These are phyloP conservation scores for Pezizomycotina sp. DNA, from an alignment of 2,329 filamentous ascomycete species.

Conservation along the genomic window DNA sequence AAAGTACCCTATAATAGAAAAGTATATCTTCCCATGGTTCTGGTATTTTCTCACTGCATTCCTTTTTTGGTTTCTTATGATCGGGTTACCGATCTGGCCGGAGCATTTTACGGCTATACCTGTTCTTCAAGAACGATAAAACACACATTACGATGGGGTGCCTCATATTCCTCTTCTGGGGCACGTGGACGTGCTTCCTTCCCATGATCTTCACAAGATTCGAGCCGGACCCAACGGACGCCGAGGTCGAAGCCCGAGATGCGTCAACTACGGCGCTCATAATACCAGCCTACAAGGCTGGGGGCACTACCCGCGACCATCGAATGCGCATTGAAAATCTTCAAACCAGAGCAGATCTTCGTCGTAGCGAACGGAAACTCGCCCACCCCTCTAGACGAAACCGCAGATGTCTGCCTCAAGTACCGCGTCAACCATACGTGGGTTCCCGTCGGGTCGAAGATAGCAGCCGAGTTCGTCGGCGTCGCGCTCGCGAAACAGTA, in stretches of 20 bases:
- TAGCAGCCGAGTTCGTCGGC: constrained; percentile 36
- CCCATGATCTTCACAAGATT: too few relatives aligned
- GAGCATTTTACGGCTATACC: too few relatives aligned
- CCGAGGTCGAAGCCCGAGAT: constrained; percentile 10
- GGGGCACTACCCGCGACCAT: constrained; percentile 32
- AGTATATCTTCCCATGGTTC: too few relatives aligned
- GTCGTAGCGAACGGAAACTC: constrained; percentile 37
- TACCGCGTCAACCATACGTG: constrained; percentile 36
- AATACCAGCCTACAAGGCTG: constrained; percentile 37
- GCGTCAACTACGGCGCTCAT: constrained; percentile 31
- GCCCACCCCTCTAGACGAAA: constrained; percentile 34
- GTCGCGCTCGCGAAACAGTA: constrained; percentile 34
- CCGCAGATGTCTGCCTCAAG: constrained; percentile 32
- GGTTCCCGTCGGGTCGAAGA: constrained; percentile 36
- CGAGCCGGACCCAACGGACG: too few relatives aligned
- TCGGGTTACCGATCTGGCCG: too few relatives aligned
- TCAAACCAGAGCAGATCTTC: constrained; percentile 34
- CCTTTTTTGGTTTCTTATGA: too few relatives aligned
- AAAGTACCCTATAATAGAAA: too few relatives aligned
- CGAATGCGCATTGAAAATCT: constrained; percentile 33
- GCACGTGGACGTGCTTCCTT: too few relatives aligned
- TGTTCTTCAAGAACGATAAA: too few relatives aligned
- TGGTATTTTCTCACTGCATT: too few relatives aligned
- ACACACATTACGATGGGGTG: too few relatives aligned
- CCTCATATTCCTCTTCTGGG: too few relatives aligned